These are phyloP conservation scores for Plantago elongata DNA, from an alignment of 257 asterid species.

Conservation along the genomic window DNA sequence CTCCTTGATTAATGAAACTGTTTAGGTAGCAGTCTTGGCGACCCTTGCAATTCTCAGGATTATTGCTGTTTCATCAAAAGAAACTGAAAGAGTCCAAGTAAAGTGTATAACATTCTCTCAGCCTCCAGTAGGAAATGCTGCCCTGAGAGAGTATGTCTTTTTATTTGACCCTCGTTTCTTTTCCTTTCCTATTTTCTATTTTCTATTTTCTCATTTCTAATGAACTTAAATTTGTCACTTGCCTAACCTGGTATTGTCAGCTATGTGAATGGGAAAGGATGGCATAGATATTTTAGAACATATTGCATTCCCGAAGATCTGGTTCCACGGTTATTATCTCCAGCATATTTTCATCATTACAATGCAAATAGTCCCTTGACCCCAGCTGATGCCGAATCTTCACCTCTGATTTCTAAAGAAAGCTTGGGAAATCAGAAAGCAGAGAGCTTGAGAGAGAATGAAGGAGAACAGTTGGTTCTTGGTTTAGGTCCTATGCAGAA, in stretches of 20 bases:
- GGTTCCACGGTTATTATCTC: slow-evolving; percentile 96
- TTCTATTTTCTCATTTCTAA: background rate
- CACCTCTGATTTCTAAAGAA: slow-evolving; percentile 35
- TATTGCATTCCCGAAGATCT: slow-evolving; percentile 98
- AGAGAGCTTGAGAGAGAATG: slow-evolving; percentile 52
- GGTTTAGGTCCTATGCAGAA: slow-evolving; percentile 97
- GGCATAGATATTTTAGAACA: slow-evolving; percentile 85
- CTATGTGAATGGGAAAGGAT: slow-evolving; percentile 83
- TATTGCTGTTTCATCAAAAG: slow-evolving; percentile 71
- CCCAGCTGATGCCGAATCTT: slow-evolving; percentile 39
- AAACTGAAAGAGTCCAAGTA: slow-evolving; percentile 78
- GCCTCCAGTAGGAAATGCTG: slow-evolving; percentile 99
- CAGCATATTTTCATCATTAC: slow-evolving; percentile 99
- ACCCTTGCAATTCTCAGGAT: slow-evolving; percentile 95
- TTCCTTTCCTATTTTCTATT: background rate
- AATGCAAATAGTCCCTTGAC: slow-evolving; percentile 43
- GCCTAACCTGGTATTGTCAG: slow-evolving; percentile 38
- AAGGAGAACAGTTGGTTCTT: slow-evolving; percentile 84
- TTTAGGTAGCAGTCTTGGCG: slow-evolving; percentile 93
- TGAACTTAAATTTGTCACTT: slow-evolving; percentile 14
- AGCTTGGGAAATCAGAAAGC: slow-evolving; percentile 49
- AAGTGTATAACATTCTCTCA: slow-evolving; percentile 97
- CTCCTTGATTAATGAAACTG: slow-evolving; percentile 22
- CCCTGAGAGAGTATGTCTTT: slow-evolving; percentile 77
- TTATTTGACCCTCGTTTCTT: slow-evolving; percentile 16